Evolutionary conservation across 2,329 filamentous ascomycete genomes (phyloP).

Genomic region (Paecilomyces dactylethromorphus): DNA sequence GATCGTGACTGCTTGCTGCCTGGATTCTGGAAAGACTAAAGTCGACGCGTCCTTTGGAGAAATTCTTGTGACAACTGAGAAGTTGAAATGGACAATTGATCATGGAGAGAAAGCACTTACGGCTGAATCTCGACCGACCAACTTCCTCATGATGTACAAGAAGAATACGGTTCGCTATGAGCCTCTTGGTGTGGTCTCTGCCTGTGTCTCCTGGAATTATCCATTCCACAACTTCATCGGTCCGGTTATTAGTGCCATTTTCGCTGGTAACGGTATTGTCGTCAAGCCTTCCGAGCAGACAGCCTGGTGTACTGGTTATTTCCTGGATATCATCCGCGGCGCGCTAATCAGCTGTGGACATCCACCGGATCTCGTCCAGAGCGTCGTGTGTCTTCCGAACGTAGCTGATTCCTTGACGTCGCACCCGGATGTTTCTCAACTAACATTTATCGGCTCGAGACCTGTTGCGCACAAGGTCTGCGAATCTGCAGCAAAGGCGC

Average conservation of each 20-base stretch:
- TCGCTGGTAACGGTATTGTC: conserved; percentile 83
- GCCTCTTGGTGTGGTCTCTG: conserved; percentile 84
- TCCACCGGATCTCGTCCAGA: conserved; percentile 74
- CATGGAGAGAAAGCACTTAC: conserved; percentile 78
- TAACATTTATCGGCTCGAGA: conserved; percentile 93
- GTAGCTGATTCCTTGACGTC: conserved; percentile 76
- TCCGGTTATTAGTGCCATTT: conserved; percentile 83
- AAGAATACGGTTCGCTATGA: conserved; percentile 85
- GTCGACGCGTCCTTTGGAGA: conserved; percentile 91
- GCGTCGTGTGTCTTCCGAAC: conserved; percentile 79
- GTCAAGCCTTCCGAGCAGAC: conserved; percentile 95
- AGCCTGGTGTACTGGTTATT: conserved; percentile 84
- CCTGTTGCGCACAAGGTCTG: conserved; percentile 84
- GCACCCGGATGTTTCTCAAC: conserved; percentile 74
- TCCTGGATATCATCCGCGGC: conserved; percentile 67
- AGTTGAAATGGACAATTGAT: conserved; percentile 86
- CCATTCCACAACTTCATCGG: conserved; percentile 92
- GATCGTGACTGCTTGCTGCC: conserved; percentile 76
- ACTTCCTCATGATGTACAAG: conserved; percentile 93
- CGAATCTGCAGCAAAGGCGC: conserved; percentile 70
- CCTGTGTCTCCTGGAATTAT: conserved; percentile 95
- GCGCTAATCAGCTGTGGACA: conserved; percentile 79
- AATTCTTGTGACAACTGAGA: conserved; percentile 88
- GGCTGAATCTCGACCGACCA: conserved; percentile 71
- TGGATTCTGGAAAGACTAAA: conserved; percentile 94